phyloP scores from a whole-genome alignment of 768 basidiomycete species.

The Tulasnella sp. region DNA sequence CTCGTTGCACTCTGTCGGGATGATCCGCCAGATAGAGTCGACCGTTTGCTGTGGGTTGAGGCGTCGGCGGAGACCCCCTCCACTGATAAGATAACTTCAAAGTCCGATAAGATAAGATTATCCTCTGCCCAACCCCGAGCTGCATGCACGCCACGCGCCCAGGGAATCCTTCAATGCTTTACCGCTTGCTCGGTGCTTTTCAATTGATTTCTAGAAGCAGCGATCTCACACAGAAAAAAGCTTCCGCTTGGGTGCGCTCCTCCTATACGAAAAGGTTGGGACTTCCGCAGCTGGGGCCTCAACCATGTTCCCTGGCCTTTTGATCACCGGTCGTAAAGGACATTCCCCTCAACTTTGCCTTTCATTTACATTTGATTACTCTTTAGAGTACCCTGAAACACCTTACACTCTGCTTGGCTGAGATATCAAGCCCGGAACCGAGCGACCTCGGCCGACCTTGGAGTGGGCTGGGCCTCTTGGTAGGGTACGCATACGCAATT shows the following conservation, averaged over 20 bases:
- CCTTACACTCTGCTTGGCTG: neutral
- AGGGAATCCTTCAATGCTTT: neutral
- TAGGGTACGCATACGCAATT: neutral
- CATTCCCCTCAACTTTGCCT: neutral
- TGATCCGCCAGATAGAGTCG: constrained; percentile 2
- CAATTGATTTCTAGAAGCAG: neutral
- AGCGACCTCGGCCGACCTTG: neutral
- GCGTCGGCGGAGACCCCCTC: neutral
- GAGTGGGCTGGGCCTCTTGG: neutral
- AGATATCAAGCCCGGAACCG: neutral
- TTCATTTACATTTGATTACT: neutral
- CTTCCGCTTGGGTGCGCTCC: neutral
- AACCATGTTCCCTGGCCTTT: neutral
- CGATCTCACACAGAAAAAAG: neutral
- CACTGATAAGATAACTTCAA: neutral
- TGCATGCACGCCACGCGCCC: neutral
- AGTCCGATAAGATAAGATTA: constrained; percentile 2
- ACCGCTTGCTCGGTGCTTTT: neutral
- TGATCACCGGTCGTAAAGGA: neutral
- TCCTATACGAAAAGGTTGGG: neutral
- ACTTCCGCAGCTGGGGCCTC: neutral
- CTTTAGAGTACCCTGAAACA: neutral
- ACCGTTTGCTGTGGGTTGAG: neutral
- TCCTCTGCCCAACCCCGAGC: neutral
- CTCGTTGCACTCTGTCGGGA: neutral